Evolutionary conservation across 1,139 yeast genomes (phyloP), one percentile per base, ranked within the genome.

Genomic region (Yamadazyma epiphylla): DNA sequence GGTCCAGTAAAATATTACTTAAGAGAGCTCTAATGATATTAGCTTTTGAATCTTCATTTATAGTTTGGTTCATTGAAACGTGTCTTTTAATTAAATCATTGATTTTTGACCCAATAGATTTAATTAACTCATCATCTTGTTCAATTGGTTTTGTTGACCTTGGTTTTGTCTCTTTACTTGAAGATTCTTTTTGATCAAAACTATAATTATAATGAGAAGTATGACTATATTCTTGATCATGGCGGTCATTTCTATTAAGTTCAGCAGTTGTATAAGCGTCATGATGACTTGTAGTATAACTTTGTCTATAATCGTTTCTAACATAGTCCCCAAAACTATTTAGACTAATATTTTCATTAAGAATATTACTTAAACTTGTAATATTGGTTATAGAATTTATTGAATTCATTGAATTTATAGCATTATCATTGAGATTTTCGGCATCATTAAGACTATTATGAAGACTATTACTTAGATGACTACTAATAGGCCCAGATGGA

Each of bases 41-140:
- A 5, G 35, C 28, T 21, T 37, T 35, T 10, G 42, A 33, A 5
- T 39, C 42, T 9, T 39, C 43, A 15, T 29, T 31, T 2, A 39
- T 26, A 22, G 25, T 22, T 13, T 21, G 22, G 21, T 39, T 39
- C 26, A 28, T 24, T 8, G 33, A 27, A 4, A 39, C 27, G 13
- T 38, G 35, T 2, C 19, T 24, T 13, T 37, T 38, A 22, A 39
- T 38, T 10, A 38, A 13, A 6, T 34, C 33, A 24, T 36, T 39
- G 19, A 39, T 37, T 11, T 25, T 31, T n/a, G 30, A 22, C 8
- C 35, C 40, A 5, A 39, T 15, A 15, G 26, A 19, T 5, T 27
- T 23, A 2, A 39, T 39, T 10, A 39, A 15, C 4, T 39, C 41
- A 23, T 28, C 37, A 21, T 37, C 43, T n/a, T 27, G 19, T 19